A percentile compares a stretch with the other conserved stretches of the same genome.
Evolutionary conservation across 495 filamentous ascomycete species (phyloP).

Genomic region (Daldinia bambusicola): DNA sequence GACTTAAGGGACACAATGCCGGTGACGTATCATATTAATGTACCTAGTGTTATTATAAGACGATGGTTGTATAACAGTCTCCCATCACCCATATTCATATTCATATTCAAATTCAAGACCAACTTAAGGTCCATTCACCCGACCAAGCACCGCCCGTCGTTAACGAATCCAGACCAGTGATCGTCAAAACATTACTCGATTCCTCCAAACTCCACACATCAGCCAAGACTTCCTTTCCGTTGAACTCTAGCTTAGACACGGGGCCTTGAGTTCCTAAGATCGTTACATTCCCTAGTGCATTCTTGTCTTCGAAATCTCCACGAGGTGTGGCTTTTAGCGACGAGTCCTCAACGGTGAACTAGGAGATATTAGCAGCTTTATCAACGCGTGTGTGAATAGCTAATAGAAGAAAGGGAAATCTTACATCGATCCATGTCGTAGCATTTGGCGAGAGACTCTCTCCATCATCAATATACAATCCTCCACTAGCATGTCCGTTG

Average conservation of each 20-base stretch:
- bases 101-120: slow-evolving; percentile 56
- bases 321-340: slow-evolving; percentile 58
- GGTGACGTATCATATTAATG: background rate
- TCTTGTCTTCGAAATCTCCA: slow-evolving; percentile 69
- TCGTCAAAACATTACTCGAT: slow-evolving; percentile 58
- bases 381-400: slow-evolving; percentile 7
- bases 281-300: slow-evolving; percentile 72
- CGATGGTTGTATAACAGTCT: background rate
- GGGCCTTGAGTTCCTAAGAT: slow-evolving; percentile 67
- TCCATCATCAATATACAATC: slow-evolving; percentile 86
- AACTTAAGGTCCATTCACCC: slow-evolving; percentile 67
- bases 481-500: slow-evolving; percentile 68
- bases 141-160: slow-evolving; percentile 67
- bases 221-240: slow-evolving; percentile 55
- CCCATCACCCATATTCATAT: too few species aligned
- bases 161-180: slow-evolving; percentile 61
- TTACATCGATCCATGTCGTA: slow-evolving; percentile 66
- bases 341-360: slow-evolving; percentile 62
- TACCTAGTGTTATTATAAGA: slow-evolving; percentile 1
- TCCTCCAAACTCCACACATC: slow-evolving; percentile 61
- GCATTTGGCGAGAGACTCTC: slow-evolving; percentile 70
- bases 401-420: slow-evolving; percentile 27
- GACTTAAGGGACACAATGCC: too few species aligned
- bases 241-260: slow-evolving; percentile 61
- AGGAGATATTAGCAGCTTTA: slow-evolving; percentile 16